These are phyloP conservation scores for Tuber melanosporum DNA, from an alignment of 495 filamentous ascomycete species.

Conservation along the genomic window DNA sequence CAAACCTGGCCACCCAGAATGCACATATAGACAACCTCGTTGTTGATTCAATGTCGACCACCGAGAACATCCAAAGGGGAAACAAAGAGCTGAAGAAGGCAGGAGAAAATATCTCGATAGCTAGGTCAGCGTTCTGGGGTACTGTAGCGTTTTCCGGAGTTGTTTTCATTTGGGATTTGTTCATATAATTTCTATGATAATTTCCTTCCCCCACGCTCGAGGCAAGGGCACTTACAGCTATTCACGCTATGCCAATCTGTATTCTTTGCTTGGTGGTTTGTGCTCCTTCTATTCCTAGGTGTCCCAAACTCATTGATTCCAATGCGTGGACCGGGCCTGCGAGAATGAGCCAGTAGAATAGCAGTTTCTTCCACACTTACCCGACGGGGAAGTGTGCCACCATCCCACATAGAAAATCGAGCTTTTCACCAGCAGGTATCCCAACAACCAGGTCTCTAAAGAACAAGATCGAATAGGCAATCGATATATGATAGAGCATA, in stretches of 20 bases:
- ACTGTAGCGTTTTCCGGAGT: slow-evolving; percentile 72
- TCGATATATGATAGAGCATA: too few relatives aligned
- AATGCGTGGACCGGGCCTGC: neutral
- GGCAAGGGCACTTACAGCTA: neutral
- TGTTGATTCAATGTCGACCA: slow-evolving; percentile 70
- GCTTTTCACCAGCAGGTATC: too few relatives aligned
- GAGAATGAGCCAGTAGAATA: too few relatives aligned
- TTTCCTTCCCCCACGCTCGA: neutral
- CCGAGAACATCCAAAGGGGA: slow-evolving; percentile 78
- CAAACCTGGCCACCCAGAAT: slow-evolving; percentile 75
- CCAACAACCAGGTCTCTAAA: too few relatives aligned
- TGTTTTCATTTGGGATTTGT: slow-evolving; percentile 86
- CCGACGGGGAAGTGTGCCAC: too few relatives aligned
- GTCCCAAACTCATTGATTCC: neutral
- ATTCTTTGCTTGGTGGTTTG: neutral
- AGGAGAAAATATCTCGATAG: slow-evolving; percentile 70
- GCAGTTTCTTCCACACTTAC: too few relatives aligned
- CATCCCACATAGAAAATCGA: too few relatives aligned
- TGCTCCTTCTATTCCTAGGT: neutral
- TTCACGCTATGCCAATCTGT: neutral
- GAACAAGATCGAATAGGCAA: too few relatives aligned
- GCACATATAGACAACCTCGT: slow-evolving; percentile 82
- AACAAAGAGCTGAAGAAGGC: slow-evolving; percentile 89
- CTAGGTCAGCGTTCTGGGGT: slow-evolving; percentile 81
- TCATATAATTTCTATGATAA: slow-evolving; percentile 54